Evolutionary conservation across 2,329 filamentous ascomycete species (phyloP).

Genomic region (Exophiala mesophila): DNA sequence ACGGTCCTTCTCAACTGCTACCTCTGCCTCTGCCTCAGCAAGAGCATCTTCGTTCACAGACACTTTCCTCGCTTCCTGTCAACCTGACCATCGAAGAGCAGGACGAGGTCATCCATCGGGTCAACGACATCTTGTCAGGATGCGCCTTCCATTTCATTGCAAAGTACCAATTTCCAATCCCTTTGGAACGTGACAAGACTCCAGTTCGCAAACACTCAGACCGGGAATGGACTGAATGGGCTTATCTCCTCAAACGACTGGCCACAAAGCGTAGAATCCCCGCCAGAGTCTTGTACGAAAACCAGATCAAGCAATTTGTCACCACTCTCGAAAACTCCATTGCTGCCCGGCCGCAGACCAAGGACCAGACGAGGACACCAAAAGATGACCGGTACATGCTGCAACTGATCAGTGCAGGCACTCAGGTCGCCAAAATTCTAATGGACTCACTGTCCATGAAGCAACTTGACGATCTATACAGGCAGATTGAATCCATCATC

Average conservation of each 20-base stretch:
- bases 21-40: constrained; percentile 66
- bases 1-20: constrained; percentile 78
- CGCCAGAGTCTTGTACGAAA: constrained; percentile 76
- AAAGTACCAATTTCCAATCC: constrained; percentile 86
- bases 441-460: constrained; percentile 81
- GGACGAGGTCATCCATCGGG: constrained; percentile 70
- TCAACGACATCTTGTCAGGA: constrained; percentile 78
- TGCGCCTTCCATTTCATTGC: constrained; percentile 88
- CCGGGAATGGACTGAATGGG: constrained; percentile 89
- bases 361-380: constrained; percentile 65
- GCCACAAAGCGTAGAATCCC: constrained; percentile 83
- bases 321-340: constrained; percentile 83
- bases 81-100: constrained; percentile 80
- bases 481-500: constrained; percentile 74
- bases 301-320: constrained; percentile 86
- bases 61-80: constrained; percentile 75
- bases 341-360: constrained; percentile 57
- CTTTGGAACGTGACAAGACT: constrained; percentile 74
- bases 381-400: constrained; percentile 87
- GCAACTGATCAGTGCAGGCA: constrained; percentile 79
- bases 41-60: constrained; percentile 70
- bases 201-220: constrained; percentile 69
- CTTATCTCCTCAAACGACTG: constrained; percentile 77
- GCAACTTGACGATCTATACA: constrained; percentile 74
- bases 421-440: constrained; percentile 81